Percentiles rank a stretch among this genome's conserved stretches.
Evolutionary conservation across 805 yeast species (phyloP).

Genomic region (Wickerhamomyces mucosus): DNA sequence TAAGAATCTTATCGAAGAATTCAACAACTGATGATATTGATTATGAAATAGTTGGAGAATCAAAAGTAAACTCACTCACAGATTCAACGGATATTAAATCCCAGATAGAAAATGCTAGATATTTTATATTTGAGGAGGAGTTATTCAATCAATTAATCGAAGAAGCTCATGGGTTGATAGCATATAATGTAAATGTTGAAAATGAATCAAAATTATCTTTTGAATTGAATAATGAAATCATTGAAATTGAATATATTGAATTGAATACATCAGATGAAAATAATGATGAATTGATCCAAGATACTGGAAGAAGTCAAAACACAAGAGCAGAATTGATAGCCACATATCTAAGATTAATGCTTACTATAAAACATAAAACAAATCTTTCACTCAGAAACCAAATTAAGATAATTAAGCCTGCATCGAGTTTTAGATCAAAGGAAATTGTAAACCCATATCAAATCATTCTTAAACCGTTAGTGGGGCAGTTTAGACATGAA

Average conservation of each 20-base stretch:
- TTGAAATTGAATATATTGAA: conserved; percentile 62
- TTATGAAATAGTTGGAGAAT: conserved; percentile 48
- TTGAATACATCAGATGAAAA: conserved; percentile 27
- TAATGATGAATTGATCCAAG: conserved; percentile 28
- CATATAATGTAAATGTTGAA: conserved; percentile 60
- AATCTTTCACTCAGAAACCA: conserved; percentile 20
- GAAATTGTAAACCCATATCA: conserved; percentile 27
- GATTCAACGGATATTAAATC: conserved; percentile 30
- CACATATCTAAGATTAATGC: conserved; percentile 24
- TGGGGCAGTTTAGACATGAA: conserved; percentile 52
- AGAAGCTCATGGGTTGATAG: conserved; percentile 63
- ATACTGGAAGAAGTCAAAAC: conserved; percentile 29
- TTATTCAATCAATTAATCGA: conserved; percentile 65
- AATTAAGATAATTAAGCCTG: conserved; percentile 9
- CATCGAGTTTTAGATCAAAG: background rate
- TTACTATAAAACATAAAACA: conserved; percentile 31
- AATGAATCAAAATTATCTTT: conserved; percentile 54
- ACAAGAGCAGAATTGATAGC: conserved; percentile 25
- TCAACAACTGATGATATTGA: conserved; percentile 36
- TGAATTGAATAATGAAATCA: conserved; percentile 52
- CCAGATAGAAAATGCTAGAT: conserved; percentile 60
- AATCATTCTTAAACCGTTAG: conserved; percentile 42
- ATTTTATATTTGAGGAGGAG: conserved; percentile 80
- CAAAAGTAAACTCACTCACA: conserved; percentile 20
- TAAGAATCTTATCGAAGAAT: conserved; percentile 46